These are phyloP conservation scores for Globisporangium nunn DNA, from an alignment of 352 stramenopile species.

Conservation along the genomic window DNA sequence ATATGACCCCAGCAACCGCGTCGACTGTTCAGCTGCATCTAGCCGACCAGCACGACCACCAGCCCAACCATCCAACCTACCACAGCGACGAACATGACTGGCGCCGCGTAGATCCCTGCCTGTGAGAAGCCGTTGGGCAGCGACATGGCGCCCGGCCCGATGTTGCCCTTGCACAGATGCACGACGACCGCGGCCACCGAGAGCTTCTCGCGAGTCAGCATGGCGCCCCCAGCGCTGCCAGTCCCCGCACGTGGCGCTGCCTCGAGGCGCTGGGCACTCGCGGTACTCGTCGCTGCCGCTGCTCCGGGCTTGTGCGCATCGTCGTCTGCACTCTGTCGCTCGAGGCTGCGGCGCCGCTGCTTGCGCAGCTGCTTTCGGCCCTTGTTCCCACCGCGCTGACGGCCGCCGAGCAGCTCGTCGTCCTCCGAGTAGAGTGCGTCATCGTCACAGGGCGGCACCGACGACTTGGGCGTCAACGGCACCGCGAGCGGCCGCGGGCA, in stretches of 20 bases:
- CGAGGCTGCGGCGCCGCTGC: neutral
- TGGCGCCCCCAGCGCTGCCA: neutral
- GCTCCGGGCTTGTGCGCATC: neutral
- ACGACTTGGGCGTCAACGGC: neutral
- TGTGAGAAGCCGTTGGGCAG: constrained; percentile 73
- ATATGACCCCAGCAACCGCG: neutral
- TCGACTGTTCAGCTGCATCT: too few relatives aligned
- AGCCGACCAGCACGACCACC: neutral
- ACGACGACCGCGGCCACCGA: constrained; percentile 46
- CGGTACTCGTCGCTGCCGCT: neutral
- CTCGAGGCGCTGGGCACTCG: neutral
- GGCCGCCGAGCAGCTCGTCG: neutral
- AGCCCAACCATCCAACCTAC: constrained; percentile 13
- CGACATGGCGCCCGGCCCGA: constrained; percentile 72
- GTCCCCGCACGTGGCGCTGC: too few relatives aligned
- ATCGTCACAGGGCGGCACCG: neutral
- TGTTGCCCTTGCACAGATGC: constrained; percentile 73
- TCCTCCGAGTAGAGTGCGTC: neutral
- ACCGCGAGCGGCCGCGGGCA: neutral
- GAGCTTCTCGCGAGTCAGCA: constrained; percentile 30
- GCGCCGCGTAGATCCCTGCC: constrained; percentile 52
- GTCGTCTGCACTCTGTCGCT: neutral
- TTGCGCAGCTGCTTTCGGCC: neutral
- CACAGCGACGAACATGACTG: constrained; percentile 53
- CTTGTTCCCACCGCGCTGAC: neutral